phyloP scores from a whole-genome alignment of 441 rosid species.

The Erodium chrysanthum region DNA sequence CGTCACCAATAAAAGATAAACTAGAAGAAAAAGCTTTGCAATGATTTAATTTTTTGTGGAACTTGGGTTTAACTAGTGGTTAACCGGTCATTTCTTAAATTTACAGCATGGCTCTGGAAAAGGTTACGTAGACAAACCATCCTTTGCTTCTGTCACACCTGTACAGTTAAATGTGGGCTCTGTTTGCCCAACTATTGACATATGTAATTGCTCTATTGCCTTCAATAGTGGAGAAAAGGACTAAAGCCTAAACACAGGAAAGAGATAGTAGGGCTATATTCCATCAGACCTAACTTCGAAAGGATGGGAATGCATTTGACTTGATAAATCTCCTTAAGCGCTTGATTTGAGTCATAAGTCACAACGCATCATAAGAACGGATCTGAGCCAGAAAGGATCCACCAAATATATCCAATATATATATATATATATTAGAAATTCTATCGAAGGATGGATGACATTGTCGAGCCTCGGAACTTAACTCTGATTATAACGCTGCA shows the following conservation, averaged over 20 bases:
- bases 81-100: neutral
- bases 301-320: too few species aligned
- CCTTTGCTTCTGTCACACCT: neutral
- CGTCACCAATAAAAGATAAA: neutral
- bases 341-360: too few species aligned
- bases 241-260: neutral
- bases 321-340: too few species aligned
- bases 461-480: too few species aligned
- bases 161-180: neutral
- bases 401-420: too few species aligned
- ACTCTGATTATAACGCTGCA: too few species aligned
- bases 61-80: neutral
- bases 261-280: neutral
- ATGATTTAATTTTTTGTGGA: neutral
- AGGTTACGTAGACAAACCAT: neutral
- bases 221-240: neutral
- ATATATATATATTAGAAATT: too few species aligned
- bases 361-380: too few species aligned
- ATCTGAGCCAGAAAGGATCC: too few species aligned
- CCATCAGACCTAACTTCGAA: too few species aligned
- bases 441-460: too few species aligned
- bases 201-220: too few species aligned
- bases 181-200: neutral
- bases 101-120: neutral
- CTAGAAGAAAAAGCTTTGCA: neutral